phyloP scores from a whole-genome alignment of 768 basidiomycete species.

The Pluteus cervinus region DNA sequence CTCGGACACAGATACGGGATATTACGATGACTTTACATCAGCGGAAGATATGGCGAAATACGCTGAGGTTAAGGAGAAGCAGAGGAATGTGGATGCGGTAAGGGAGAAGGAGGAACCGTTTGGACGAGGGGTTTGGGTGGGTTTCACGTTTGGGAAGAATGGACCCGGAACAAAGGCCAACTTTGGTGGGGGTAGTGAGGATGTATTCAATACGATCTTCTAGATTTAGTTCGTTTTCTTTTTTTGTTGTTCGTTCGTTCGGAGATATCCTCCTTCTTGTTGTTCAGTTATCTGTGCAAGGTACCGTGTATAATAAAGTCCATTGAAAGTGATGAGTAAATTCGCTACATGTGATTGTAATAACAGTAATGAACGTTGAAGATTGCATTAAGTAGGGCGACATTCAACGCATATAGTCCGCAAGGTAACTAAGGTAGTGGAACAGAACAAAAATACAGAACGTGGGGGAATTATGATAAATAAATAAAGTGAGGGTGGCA shows the following conservation, averaged over 20 bases:
- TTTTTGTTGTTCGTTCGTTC: constrained; percentile 1
- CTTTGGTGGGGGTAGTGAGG: constrained; percentile 34
- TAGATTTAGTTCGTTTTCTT: constrained; percentile 16
- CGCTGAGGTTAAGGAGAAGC: constrained; percentile 97
- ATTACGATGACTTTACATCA: constrained; percentile 88
- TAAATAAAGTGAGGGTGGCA: too few species aligned
- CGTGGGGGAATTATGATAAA: too few species aligned
- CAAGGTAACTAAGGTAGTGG: too few species aligned
- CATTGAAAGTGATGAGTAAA: too few species aligned
- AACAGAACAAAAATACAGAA: too few species aligned
- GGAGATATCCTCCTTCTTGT: constrained; percentile 2
- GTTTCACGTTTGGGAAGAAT: constrained; percentile 89
- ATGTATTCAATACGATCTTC: constrained; percentile 58
- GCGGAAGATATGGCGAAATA: constrained; percentile 98
- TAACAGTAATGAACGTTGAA: too few species aligned
- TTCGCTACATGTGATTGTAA: too few species aligned
- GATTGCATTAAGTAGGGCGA: too few species aligned
- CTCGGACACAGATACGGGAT: constrained; percentile 91
- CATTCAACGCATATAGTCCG: too few species aligned
- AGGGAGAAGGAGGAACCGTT: constrained; percentile 79
- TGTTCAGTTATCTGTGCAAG: constrained; percentile 1
- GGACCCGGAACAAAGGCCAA: constrained; percentile 53
- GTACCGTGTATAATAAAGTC: too few species aligned
- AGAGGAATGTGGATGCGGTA: constrained; percentile 87
- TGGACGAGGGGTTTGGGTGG: constrained; percentile 80